Percentiles rank a stretch among this genome's conserved stretches.
Evolutionary conservation across 805 yeast genomes (phyloP).

Genomic region (Ogataea zsoltii): DNA sequence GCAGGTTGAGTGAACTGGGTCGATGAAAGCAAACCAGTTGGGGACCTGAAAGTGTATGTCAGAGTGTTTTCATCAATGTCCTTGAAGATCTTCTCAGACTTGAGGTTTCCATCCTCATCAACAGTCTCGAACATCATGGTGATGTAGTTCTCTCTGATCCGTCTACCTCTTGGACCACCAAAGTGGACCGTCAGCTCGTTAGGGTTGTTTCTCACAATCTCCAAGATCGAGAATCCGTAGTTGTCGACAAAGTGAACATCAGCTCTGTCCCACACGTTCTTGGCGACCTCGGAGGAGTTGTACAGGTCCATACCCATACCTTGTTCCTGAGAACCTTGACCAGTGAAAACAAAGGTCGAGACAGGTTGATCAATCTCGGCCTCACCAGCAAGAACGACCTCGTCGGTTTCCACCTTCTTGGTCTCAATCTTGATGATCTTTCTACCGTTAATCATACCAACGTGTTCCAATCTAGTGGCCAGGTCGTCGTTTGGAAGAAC

Average conservation of each 20-base stretch:
- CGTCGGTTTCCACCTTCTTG: constrained; percentile 75
- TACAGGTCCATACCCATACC: constrained; percentile 99
- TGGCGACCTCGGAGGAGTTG: constrained; percentile 86
- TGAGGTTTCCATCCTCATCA: constrained; percentile 76
- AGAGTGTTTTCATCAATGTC: constrained; percentile 79
- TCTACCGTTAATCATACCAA: constrained; percentile 99
- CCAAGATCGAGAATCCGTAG: constrained; percentile 95
- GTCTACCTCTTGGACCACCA: constrained; percentile 97
- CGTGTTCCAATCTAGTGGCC: constrained; percentile 85
- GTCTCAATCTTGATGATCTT: constrained; percentile 93
- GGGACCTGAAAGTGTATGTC: constrained; percentile 85
- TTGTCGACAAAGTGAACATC: constrained; percentile 88
- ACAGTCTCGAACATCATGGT: constrained; percentile 98
- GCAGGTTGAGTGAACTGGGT: constrained; percentile 99
- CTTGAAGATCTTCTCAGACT: constrained; percentile 94
- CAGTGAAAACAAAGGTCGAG: constrained; percentile 95
- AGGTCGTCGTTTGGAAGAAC: constrained; percentile 93
- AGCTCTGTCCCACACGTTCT: constrained; percentile 96
- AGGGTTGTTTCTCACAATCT: constrained; percentile 95
- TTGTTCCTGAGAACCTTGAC: constrained; percentile 99
- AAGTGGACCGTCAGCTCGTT: constrained; percentile 92
- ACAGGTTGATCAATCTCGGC: constrained; percentile 99
- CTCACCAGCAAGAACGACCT: constrained; percentile 82
- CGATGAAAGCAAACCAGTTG: constrained; percentile 93
- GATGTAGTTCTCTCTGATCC: constrained; percentile 90